Percentiles rank a stretch among this genome's conserved stretches.
Evolutionary conservation across 1,139 yeast genomes (phyloP).

Genomic region (Yamadazyma buinensis): DNA sequence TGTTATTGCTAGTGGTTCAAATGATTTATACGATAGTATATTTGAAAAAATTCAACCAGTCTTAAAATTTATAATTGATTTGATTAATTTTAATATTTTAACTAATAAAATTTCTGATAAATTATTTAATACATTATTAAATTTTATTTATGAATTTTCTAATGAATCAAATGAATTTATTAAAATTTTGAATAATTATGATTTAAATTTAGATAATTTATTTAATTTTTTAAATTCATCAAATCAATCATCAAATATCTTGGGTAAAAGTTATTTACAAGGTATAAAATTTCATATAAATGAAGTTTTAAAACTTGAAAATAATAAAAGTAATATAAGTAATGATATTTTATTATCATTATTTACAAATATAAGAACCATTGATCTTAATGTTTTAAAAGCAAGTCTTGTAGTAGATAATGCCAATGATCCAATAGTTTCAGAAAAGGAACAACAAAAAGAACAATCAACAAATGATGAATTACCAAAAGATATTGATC

Average conservation of each 20-base stretch:
- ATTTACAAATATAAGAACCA: slow-evolving; percentile 26
- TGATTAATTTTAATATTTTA: slow-evolving; percentile 31
- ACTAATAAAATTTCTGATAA: slow-evolving; percentile 30
- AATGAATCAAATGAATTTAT: slow-evolving; percentile 62
- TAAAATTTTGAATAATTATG: slow-evolving; percentile 18
- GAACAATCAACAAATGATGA: slow-evolving; percentile 23
- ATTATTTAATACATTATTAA: slow-evolving; percentile 52
- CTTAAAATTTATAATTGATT: slow-evolving; percentile 38
- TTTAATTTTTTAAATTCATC: slow-evolving; percentile 11
- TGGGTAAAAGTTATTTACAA: slow-evolving; percentile 50
- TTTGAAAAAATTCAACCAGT: slow-evolving; percentile 38
- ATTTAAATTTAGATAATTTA: slow-evolving; percentile 11
- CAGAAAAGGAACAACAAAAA: slow-evolving; percentile 13
- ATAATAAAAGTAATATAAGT: slow-evolving; percentile 21
- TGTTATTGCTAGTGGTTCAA: slow-evolving; percentile 64
- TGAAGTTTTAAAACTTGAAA: slow-evolving; percentile 33
- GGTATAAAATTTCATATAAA: slow-evolving; percentile 60
- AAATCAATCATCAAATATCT: slow-evolving; percentile 26
- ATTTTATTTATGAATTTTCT: slow-evolving; percentile 63
- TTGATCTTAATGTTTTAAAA: slow-evolving; percentile 42
- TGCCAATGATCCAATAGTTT: slow-evolving; percentile 29
- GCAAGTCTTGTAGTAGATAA: slow-evolving; percentile 34
- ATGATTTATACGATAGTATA: slow-evolving; percentile 54
- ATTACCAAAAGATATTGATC: slow-evolving; percentile 26
- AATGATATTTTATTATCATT: slow-evolving; percentile 21